A percentile compares a stretch with the other conserved stretches of the same genome.
Conservation (phyloP, 257 asterid genomes). For the Galeopsis tetrahit region DNA sequence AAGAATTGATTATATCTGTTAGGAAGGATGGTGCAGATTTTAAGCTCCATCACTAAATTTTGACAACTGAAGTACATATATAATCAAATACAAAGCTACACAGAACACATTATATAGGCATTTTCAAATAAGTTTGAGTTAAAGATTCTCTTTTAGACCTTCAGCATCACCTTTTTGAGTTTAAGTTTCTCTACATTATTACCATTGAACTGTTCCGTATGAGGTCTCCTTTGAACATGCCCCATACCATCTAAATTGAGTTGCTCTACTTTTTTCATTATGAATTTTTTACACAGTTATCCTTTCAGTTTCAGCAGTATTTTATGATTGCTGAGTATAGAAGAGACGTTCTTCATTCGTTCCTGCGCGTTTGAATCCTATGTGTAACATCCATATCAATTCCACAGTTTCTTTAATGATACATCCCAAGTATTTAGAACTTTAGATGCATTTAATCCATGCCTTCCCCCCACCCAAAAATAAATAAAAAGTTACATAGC, state of each 20-base stretch:
- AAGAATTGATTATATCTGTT: too few species aligned
- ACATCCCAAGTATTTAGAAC: background rate
- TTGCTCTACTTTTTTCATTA: background rate
- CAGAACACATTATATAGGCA: too few species aligned
- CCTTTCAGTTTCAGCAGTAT: background rate
- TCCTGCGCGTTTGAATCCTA: background rate
- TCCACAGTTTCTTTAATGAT: background rate
- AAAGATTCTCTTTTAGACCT: background rate
- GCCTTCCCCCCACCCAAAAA: background rate
- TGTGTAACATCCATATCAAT: background rate
- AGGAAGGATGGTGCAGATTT: too few species aligned
- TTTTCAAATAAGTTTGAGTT: too few species aligned
- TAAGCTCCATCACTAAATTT: too few species aligned
- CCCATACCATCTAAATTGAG: background rate
- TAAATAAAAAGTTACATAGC: too few species aligned
- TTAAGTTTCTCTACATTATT: background rate
- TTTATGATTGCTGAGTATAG: background rate
- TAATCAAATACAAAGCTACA: too few species aligned
- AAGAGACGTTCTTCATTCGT: background rate
- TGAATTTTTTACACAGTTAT: background rate
- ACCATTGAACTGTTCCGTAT: background rate
- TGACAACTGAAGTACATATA: too few species aligned
- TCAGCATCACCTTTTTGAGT: background rate
- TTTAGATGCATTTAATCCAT: background rate
- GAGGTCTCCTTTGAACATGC: background rate